Base-by-base conservation (phyloP, 495 filamentous ascomycete species). In the Platismatia glauca region DNA sequence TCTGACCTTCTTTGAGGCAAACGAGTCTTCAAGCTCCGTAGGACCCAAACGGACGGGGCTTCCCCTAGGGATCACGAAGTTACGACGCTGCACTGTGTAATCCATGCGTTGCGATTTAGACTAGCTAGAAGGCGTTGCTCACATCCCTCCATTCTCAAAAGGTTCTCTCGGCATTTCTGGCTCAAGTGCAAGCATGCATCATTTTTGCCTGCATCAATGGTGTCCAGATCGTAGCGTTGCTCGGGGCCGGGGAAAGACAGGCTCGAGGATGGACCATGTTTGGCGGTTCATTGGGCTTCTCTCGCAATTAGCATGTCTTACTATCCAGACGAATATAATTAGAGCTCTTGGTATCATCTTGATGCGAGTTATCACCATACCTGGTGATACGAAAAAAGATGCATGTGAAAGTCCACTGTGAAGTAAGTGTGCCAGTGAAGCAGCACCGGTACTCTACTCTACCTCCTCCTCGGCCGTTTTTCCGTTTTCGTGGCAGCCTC, bases 1-100 rank as follows among this genome's bases (percentile, higher is more conserved):
- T 76, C 59, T 77, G 65, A 68, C 15, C 27, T 12, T 20, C 27
- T 9, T 57, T 27, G 29, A 56, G n/a, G 4, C 4, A 48, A 9
- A 48, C 24, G 13, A 31, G 48, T 18, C 29, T 13, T 7, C 13
- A 52, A 15, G 24, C 12, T 52, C 3, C 48, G 16, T 31, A 16
- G 4, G 18, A 12, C 24, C 7, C 41, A n/a, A 18, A 43, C 22
- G 44, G 44, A 12, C 8, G 7, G 44, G 24, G 24, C 48, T 13
- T 52, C 31, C 13, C 48, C 16, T 31, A 50, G 22, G 24, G 3
- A 52, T 29, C 2, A 29, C 48, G 24, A 18, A 50, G 16, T 52
- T 31, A 24, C 7, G 48, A 52, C 18, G 24, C 48, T 31, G 48
- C 27, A 50, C 46, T 15, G 46, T 50, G 24, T 13, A 24, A 50